These are phyloP conservation scores for Fusarium devonianum DNA, from an alignment of 2,329 filamentous ascomycete species.

Conservation along the genomic window DNA sequence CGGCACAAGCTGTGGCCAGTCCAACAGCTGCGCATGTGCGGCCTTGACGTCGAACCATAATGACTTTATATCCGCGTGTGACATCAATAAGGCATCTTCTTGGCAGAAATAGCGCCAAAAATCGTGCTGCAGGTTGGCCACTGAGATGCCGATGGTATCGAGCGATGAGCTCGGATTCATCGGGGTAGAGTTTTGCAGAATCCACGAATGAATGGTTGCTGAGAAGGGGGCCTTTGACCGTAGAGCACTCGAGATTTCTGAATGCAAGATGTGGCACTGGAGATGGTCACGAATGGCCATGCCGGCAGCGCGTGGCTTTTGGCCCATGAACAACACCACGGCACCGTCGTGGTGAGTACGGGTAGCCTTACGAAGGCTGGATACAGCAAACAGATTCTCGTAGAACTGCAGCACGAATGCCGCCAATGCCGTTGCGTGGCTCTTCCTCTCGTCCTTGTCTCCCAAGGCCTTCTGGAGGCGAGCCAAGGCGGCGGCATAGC, in stretches of 20 bases:
- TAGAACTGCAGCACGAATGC: slow-evolving; percentile 18
- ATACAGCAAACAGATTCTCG: slow-evolving; percentile 11
- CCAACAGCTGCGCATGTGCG: neutral
- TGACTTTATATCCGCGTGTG: neutral
- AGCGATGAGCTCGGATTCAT: slow-evolving; percentile 9
- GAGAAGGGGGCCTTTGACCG: slow-evolving; percentile 4
- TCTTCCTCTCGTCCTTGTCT: slow-evolving; percentile 8
- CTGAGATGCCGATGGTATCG: slow-evolving; percentile 11
- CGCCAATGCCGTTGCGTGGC: slow-evolving; percentile 5
- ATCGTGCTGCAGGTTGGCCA: slow-evolving; percentile 8
- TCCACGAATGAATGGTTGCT: slow-evolving; percentile 5
- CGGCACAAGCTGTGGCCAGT: slow-evolving; percentile 11
- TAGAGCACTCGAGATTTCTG: slow-evolving; percentile 8
- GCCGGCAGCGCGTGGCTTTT: neutral
- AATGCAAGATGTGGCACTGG: slow-evolving; percentile 3
- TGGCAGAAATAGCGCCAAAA: slow-evolving; percentile 1
- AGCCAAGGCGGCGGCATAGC: slow-evolving; percentile 4
- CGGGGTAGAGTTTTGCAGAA: neutral
- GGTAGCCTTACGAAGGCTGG: neutral
- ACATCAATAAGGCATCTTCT: neutral
- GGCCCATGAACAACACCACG: slow-evolving; percentile 9
- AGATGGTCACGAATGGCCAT: neutral
- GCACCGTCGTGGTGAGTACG: slow-evolving; percentile 15
- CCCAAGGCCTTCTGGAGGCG: slow-evolving; percentile 7
- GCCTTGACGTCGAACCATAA: slow-evolving; percentile 7